These are phyloP conservation scores for Phytophthora fragariae DNA, from an alignment of 352 stramenopile species.

Conservation along the genomic window DNA sequence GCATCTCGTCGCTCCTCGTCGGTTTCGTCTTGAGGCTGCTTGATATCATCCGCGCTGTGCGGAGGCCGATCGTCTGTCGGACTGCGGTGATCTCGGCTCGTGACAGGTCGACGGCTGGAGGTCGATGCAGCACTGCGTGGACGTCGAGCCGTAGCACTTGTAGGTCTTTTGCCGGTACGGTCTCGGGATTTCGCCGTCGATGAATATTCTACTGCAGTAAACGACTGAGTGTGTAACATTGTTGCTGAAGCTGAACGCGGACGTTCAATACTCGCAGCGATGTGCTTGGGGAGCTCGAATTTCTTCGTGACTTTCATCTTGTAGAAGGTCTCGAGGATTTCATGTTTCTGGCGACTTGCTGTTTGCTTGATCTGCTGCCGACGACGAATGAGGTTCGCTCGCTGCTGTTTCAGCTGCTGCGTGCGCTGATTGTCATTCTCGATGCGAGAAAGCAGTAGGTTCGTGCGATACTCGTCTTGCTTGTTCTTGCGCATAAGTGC, in stretches of 20 bases:
- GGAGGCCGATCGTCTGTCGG: slow-evolving; percentile 18
- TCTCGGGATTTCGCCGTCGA: slow-evolving; percentile 6
- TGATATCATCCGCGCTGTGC: slow-evolving; percentile 28
- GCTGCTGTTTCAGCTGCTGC: slow-evolving; percentile 62
- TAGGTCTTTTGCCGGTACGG: slow-evolving; percentile 26
- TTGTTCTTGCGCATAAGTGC: slow-evolving; percentile 67
- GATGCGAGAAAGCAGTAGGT: slow-evolving; percentile 68
- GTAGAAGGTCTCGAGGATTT: slow-evolving; percentile 83
- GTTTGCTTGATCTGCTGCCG: slow-evolving; percentile 75
- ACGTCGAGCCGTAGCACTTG: slow-evolving; percentile 45
- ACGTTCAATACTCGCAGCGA: slow-evolving; percentile 45
- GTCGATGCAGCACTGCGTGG: slow-evolving; percentile 23
- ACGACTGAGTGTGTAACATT: slow-evolving; percentile 43
- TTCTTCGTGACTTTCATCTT: slow-evolving; percentile 89
- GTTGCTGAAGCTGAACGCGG: slow-evolving; percentile 49
- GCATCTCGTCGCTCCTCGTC: slow-evolving; percentile 28
- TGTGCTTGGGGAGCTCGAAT: slow-evolving; percentile 63
- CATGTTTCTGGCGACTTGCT: slow-evolving; percentile 65
- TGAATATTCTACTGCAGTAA: slow-evolving; percentile 27
- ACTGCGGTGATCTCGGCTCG: slow-evolving; percentile 21
- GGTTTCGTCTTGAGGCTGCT: slow-evolving; percentile 20
- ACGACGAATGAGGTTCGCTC: slow-evolving; percentile 58
- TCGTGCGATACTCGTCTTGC: slow-evolving; percentile 66
- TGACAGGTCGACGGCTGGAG: slow-evolving; percentile 18
- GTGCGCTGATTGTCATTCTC: slow-evolving; percentile 70